These are phyloP conservation scores for Cornus controversa DNA, from an alignment of 148 eudicot genomes.

Conservation along the genomic window DNA sequence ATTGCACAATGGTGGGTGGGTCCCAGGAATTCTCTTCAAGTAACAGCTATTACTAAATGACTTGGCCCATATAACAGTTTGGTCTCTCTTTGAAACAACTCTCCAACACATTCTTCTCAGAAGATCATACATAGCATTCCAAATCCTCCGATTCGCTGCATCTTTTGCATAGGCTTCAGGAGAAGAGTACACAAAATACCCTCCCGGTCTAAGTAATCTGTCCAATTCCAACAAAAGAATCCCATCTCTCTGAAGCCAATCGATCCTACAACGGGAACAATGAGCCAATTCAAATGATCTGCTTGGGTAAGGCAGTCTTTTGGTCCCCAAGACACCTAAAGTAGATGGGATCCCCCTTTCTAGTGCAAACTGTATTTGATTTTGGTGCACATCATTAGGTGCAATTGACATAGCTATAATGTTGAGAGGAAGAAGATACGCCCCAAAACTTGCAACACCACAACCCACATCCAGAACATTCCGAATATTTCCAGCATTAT, in stretches of 20 bases:
- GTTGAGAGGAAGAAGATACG: slow-evolving; percentile 60
- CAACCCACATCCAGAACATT: slow-evolving; percentile 82
- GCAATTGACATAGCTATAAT: slow-evolving; percentile 74
- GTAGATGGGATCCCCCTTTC: slow-evolving; percentile 79
- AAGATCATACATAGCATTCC: slow-evolving; percentile 62
- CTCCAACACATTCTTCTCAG: slow-evolving; percentile 76
- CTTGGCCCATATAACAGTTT: slow-evolving; percentile 76
- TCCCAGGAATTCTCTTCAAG: slow-evolving; percentile 47
- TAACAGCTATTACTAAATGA: slow-evolving; percentile 65
- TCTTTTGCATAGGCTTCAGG: slow-evolving; percentile 84
- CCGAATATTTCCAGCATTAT: slow-evolving; percentile 55
- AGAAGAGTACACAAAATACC: slow-evolving; percentile 74
- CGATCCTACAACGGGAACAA: slow-evolving; percentile 82
- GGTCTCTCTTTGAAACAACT: slow-evolving; percentile 65
- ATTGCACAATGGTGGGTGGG: slow-evolving; percentile 52
- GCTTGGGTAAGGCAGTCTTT: slow-evolving; percentile 72
- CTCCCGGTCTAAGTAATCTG: slow-evolving; percentile 73
- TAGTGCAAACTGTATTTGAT: slow-evolving; percentile 79
- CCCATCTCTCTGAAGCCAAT: slow-evolving; percentile 85
- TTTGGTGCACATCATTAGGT: slow-evolving; percentile 79
- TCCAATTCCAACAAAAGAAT: slow-evolving; percentile 65
- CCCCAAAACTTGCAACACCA: slow-evolving; percentile 91
- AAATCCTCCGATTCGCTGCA: slow-evolving; percentile 57
- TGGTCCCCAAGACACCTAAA: slow-evolving; percentile 74
- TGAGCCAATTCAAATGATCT: slow-evolving; percentile 82